Conservation (phyloP, 2,329 filamentous ascomycete species). For the Penicillium crustosum region DNA sequence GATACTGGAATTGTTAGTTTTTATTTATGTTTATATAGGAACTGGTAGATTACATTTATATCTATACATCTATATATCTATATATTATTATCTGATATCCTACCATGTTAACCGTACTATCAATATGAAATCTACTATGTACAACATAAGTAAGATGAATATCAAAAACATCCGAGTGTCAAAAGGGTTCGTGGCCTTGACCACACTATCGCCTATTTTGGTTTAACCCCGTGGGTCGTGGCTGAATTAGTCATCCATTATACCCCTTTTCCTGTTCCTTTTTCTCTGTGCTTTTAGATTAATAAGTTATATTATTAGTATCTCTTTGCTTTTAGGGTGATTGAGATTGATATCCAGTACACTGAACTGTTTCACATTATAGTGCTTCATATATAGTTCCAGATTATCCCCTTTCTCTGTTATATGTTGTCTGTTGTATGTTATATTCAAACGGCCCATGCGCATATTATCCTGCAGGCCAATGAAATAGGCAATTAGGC, state of each 20-base stretch:
- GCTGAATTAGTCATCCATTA: not conserved
- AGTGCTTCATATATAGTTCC: not conserved
- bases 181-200: not conserved
- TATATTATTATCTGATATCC: too few relatives aligned
- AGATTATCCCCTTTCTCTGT: not conserved
- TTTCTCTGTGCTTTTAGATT: not conserved
- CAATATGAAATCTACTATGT: too few relatives aligned
- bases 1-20: too few relatives aligned
- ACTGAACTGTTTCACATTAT: not conserved
- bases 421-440: too few relatives aligned
- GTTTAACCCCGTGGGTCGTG: constrained; percentile 2
- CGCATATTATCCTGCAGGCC: constrained; percentile 4
- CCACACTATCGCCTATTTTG: not conserved
- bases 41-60: too few relatives aligned
- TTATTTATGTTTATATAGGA: too few relatives aligned
- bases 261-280: constrained; percentile 9
- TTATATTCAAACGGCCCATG: constrained; percentile 3
- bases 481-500: constrained; percentile 2
- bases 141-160: not conserved
- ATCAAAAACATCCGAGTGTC: constrained; percentile 4
- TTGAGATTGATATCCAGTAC: not conserved
- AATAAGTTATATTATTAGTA: not conserved
- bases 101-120: too few relatives aligned
- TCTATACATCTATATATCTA: too few relatives aligned
- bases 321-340: not conserved